phyloP scores from a whole-genome alignment of 2,329 filamentous ascomycete species.

The Zymoseptoria pseudotritici region DNA sequence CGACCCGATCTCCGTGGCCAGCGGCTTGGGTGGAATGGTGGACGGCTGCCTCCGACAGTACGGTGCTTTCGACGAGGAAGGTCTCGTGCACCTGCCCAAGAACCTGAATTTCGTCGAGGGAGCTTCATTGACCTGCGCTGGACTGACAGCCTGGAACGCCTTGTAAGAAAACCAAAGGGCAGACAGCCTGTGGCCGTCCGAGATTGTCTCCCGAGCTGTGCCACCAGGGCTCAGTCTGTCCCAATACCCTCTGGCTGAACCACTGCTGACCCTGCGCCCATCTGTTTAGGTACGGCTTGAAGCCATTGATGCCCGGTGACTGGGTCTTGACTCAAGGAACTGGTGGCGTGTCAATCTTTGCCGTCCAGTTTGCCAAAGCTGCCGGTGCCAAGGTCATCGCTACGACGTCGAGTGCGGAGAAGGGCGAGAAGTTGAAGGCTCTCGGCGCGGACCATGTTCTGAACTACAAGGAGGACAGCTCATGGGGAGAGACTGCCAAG shows the following conservation, averaged over 20 bases:
- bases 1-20: slow-evolving; percentile 32
- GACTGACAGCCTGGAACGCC: slow-evolving; percentile 46
- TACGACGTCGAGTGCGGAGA: slow-evolving; percentile 47
- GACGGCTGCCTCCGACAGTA: slow-evolving; percentile 64
- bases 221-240: no score
- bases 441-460: slow-evolving; percentile 51
- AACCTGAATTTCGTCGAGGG: slow-evolving; percentile 44
- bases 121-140: slow-evolving; percentile 41
- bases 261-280: no score
- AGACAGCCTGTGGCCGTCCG: no score
- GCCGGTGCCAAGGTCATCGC: slow-evolving; percentile 51
- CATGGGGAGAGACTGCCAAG: slow-evolving; percentile 50
- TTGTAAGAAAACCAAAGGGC: slow-evolving; percentile 26
- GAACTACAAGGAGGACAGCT: slow-evolving; percentile 47
- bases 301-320: slow-evolving; percentile 33
- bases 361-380: slow-evolving; percentile 51
- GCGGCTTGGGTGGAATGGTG: slow-evolving; percentile 60
- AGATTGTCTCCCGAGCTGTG: no score
- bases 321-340: slow-evolving; percentile 63
- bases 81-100: slow-evolving; percentile 57
- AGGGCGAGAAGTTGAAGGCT: slow-evolving; percentile 44
- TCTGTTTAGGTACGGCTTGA: slow-evolving; percentile 32
- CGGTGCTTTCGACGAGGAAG: slow-evolving; percentile 58
- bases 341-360: slow-evolving; percentile 61
- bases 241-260: no score